Evolutionary conservation across 2,329 filamentous ascomycete species (phyloP).

Genomic region (Colletotrichum sp.): DNA sequence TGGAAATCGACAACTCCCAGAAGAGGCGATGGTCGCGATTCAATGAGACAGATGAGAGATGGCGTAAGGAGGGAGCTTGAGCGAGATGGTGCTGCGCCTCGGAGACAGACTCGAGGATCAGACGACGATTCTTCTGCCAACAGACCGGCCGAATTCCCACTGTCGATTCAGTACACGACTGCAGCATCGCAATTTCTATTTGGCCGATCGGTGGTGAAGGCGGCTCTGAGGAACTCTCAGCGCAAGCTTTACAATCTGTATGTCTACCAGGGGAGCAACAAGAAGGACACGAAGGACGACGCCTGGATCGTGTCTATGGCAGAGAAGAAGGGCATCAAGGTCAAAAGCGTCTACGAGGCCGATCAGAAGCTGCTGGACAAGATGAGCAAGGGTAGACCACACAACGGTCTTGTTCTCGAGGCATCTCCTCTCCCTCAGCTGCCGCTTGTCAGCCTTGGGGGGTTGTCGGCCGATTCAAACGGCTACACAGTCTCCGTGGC

Average conservation of each 20-base stretch:
- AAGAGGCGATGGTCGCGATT: background rate
- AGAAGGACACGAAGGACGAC: conserved; percentile 54
- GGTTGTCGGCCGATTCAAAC: conserved; percentile 44
- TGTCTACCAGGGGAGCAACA: conserved; percentile 66
- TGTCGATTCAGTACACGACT: conserved; percentile 66
- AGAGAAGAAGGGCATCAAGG: conserved; percentile 51
- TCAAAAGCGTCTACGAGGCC: conserved; percentile 63
- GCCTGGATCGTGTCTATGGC: conserved; percentile 51
- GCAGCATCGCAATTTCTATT: conserved; percentile 93
- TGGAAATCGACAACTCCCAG: background rate
- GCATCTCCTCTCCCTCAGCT: conserved; percentile 80
- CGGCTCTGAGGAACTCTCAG: conserved; percentile 70
- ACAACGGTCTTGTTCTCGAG: conserved; percentile 91
- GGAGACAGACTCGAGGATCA: background rate
- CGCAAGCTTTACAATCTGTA: conserved; percentile 88
- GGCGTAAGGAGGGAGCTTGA: background rate
- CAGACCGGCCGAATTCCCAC: background rate
- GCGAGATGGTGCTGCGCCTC: background rate
- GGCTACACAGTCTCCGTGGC: conserved; percentile 67
- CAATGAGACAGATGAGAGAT: background rate
- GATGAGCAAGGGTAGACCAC: conserved; percentile 81
- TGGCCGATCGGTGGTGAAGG: conserved; percentile 79
- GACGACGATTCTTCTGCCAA: background rate
- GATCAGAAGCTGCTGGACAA: conserved; percentile 79
- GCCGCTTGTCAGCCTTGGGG: conserved; percentile 66